Evolutionary conservation across 192 early-diverging fungal species (phyloP).

Genomic region (Linnemannia elongata): DNA sequence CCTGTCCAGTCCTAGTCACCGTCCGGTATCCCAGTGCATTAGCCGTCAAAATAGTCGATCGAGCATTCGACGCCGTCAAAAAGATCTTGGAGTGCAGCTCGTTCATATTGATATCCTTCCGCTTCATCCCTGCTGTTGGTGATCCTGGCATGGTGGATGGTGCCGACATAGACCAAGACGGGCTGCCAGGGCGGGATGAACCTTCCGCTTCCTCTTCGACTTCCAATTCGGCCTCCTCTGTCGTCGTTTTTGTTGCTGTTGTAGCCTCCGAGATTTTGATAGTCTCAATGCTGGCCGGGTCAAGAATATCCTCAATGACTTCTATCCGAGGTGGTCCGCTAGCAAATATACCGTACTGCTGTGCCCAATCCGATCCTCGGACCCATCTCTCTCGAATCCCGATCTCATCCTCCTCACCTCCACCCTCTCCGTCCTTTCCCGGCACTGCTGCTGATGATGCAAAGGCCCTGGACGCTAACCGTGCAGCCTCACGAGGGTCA

Average conservation of each 20-base stretch:
- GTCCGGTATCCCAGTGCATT: conserved; percentile 42
- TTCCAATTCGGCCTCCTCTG: neutral
- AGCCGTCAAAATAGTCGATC: conserved; percentile 42
- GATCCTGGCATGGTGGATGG: neutral
- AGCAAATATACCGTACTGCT: conserved; percentile 38
- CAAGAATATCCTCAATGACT: conserved; percentile 37
- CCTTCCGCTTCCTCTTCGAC: neutral
- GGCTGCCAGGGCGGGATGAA: neutral
- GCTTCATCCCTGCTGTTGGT: neutral
- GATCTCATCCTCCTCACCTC: conserved; percentile 7
- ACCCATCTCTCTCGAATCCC: conserved; percentile 43
- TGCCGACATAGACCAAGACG: neutral
- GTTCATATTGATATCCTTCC: conserved; percentile 39
- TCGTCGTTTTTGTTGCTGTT: neutral
- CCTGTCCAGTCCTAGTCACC: conserved; percentile 20
- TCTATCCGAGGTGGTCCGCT: conserved; percentile 45
- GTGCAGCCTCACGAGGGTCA: conserved; percentile 21
- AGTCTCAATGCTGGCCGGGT: neutral
- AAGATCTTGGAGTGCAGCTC: conserved; percentile 49
- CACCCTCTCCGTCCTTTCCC: neutral
- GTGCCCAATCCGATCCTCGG: conserved; percentile 45
- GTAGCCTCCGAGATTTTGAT: neutral
- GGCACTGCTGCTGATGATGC: neutral
- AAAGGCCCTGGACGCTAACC: neutral
- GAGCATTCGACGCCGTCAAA: conserved; percentile 23